Evolutionary conservation across 2,329 filamentous ascomycete species (phyloP), one percentile per base, ranked within the genome.

Genomic region (Penicillium sp.): DNA sequence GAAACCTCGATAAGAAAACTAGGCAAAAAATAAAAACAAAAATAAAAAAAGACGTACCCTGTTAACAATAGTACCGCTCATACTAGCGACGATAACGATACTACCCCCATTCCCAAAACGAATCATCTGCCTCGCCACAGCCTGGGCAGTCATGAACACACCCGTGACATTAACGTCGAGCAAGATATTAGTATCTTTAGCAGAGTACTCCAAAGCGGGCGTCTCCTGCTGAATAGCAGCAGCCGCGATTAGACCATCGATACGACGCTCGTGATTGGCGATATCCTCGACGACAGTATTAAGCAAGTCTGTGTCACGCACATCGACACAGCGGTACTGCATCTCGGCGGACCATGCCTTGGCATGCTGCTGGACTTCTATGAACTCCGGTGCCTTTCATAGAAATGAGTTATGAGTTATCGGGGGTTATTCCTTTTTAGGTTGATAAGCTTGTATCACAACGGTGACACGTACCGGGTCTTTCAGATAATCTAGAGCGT

Each of bases 161-260:
- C 84, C 84, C 0, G 83, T 85, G 40, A 85, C 77, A 65, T 85
- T 85, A 62, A 85, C 76, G 61, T 84, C 82, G 57, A 87, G 82
- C 83, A 87, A 86, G 55, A 76, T 79, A 64, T 86, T 85, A 51
- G 81, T 78, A 64, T 86, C 84, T 67, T 84, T 80, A 48, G 80
- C 77, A 2, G 79, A 79, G 71, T 95, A 94, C 45, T 95, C 90
- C 53, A 96, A 79, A 1, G 92, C 91, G 0, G 89, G 76, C 0
- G 86, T 91, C 76, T 95, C 90, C 74, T 94, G 89, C 75, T 96
- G 90, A 39, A 85, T 78, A 0, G 86, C 87, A 0, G 87, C 88
- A 0, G 87, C 87, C 0, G 87, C 87, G 44, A 96, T 85, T 53
- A 96, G 76, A 0, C 92, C 92, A 69, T 96, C 91, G 58, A 96